Conservation (phyloP, 352 stramenopile species). For the Globisporangium apiculatum region DNA sequence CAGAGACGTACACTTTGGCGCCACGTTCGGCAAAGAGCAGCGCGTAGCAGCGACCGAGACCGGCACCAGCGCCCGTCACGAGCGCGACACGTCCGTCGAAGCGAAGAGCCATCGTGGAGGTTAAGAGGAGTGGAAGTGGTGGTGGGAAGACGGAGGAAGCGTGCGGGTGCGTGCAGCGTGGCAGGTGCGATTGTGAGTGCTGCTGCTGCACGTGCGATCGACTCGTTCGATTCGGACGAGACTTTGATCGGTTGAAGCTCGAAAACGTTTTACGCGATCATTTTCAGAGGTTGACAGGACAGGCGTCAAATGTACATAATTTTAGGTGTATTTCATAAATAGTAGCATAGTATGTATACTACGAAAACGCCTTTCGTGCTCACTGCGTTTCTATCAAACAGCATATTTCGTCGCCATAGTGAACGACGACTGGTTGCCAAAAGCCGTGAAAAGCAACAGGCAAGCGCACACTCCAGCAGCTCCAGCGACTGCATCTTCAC, state of each 20-base stretch:
- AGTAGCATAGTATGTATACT: neutral
- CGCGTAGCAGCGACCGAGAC: slow-evolving; percentile 72
- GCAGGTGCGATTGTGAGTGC: slow-evolving; percentile 8
- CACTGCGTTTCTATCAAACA: no score
- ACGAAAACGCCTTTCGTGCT: neutral
- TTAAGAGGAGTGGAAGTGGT: neutral
- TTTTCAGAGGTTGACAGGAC: neutral
- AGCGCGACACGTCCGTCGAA: slow-evolving; percentile 75
- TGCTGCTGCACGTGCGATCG: neutral
- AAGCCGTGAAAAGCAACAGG: neutral
- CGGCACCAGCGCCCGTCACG: slow-evolving; percentile 66
- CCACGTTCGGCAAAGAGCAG: slow-evolving; percentile 64
- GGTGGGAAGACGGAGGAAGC: slow-evolving; percentile 2
- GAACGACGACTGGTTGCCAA: neutral
- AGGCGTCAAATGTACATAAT: neutral
- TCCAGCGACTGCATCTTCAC: neutral
- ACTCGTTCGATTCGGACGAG: neutral
- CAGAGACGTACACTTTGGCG: slow-evolving; percentile 69
- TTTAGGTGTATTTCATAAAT: neutral
- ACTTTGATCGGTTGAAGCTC: slow-evolving; percentile 1
- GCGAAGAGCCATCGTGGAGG: slow-evolving; percentile 38
- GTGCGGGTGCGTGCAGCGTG: slow-evolving; percentile 4
- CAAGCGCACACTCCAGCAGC: neutral
- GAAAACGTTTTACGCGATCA: slow-evolving; percentile 7
- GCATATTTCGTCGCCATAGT: neutral